Conservation (phyloP, 495 filamentous ascomycete genomes). For the Annulohypoxylon bovei region DNA sequence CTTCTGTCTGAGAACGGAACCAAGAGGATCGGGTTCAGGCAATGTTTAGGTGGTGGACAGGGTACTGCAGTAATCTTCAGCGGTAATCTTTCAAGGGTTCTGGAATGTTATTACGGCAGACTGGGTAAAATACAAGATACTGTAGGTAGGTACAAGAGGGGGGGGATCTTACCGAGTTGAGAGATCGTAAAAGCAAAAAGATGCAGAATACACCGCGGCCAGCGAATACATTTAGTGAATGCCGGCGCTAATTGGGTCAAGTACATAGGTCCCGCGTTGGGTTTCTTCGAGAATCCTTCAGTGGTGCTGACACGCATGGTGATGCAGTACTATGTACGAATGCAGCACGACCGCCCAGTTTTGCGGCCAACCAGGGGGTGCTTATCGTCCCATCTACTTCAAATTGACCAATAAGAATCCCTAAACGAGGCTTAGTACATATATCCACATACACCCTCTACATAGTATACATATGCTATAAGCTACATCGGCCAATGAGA, state of each 20-base stretch:
- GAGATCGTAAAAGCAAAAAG: not conserved
- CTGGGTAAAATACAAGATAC: not conserved
- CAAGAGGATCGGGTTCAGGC: not conserved
- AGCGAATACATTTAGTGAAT: not conserved
- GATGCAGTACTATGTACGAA: not conserved
- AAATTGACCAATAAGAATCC: not conserved
- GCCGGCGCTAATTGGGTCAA: slow-evolving; percentile 1
- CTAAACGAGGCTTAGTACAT: not conserved
- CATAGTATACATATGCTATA: not conserved
- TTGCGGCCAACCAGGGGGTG: not conserved
- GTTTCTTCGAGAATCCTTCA: slow-evolving; percentile 4
- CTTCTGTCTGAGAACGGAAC: not conserved
- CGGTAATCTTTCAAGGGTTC: not conserved
- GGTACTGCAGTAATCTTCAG: not conserved
- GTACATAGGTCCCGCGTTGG: not conserved
- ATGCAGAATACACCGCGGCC: not conserved
- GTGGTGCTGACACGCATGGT: slow-evolving; percentile 2
- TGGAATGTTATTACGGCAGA: not conserved
- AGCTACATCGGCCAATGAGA: not conserved
- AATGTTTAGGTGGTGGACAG: not conserved
- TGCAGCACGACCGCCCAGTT: not conserved
- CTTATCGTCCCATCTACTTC: not conserved
- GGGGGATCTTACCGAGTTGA: not conserved
- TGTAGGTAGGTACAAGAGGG: no score
- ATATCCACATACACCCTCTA: not conserved